phyloP scores from a whole-genome alignment of 768 basidiomycete species.

The Pleurotus tuoliensis region DNA sequence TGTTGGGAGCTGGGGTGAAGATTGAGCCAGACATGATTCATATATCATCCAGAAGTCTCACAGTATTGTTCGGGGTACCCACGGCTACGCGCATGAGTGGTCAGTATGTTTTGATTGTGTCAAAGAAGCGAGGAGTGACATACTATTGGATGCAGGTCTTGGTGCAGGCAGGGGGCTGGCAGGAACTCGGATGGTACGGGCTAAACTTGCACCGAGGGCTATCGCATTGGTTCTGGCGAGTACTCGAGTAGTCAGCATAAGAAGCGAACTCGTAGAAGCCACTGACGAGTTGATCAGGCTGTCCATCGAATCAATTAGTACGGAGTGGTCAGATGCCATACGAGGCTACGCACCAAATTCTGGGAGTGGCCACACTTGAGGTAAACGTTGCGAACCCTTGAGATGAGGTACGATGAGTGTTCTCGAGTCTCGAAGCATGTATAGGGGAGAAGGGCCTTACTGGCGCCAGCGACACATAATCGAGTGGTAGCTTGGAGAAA shows the following conservation, averaged over 20 bases:
- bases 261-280: neutral
- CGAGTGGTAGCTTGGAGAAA: slow-evolving; percentile 3
- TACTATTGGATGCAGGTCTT: slow-evolving; percentile 48
- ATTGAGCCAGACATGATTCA: neutral
- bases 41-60: slow-evolving; percentile 16
- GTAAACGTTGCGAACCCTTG: slow-evolving; percentile 46
- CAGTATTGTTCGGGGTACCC: slow-evolving; percentile 44
- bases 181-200: slow-evolving; percentile 36
- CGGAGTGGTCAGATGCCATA: neutral
- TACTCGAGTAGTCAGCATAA: neutral
- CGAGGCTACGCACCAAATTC: slow-evolving; percentile 31
- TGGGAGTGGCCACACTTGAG: slow-evolving; percentile 43
- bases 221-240: slow-evolving; percentile 41
- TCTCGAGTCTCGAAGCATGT: neutral
- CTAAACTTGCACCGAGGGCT: slow-evolving; percentile 50
- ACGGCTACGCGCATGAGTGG: slow-evolving; percentile 23
- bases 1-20: slow-evolving; percentile 33
- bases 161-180: slow-evolving; percentile 31
- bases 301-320: neutral
- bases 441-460: slow-evolving; percentile 27
- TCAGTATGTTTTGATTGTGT: neutral
- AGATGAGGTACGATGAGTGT: neutral
- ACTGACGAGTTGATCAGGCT: slow-evolving; percentile 28
- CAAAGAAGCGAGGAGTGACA: slow-evolving; percentile 9
- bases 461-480: slow-evolving; percentile 50